Evolutionary conservation across 1,284 basidiomycete genomes (phyloP).

Genomic region (Apiotrichum laibachii): DNA sequence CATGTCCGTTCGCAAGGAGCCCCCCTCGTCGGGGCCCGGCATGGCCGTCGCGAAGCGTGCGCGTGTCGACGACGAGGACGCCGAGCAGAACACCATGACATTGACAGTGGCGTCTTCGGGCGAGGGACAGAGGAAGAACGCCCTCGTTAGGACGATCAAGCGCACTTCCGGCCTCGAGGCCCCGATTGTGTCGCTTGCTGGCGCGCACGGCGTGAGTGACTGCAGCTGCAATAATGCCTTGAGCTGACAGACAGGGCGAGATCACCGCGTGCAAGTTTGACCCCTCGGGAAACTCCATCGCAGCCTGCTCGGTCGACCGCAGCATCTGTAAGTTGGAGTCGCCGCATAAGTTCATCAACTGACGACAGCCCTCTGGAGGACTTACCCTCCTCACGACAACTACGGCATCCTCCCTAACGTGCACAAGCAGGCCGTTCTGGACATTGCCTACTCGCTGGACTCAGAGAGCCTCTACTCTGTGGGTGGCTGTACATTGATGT

Average conservation of each 20-base stretch:
- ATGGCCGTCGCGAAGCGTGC: conserved; percentile 49
- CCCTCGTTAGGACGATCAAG: conserved; percentile 45
- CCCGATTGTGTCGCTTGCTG: conserved; percentile 45
- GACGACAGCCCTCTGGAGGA: conserved; percentile 49
- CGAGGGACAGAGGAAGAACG: conserved; percentile 47
- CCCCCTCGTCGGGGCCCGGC: conserved; percentile 39
- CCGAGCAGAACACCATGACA: conserved; percentile 23
- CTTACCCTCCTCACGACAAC: conserved; percentile 52
- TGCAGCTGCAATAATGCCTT: too few species aligned
- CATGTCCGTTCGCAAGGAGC: conserved; percentile 48
- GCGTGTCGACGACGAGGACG: conserved; percentile 43
- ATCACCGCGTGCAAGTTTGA: conserved; percentile 52
- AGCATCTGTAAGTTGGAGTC: conserved; percentile 45
- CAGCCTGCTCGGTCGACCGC: conserved; percentile 49
- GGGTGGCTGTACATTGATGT: conserved; percentile 1
- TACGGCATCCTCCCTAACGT: conserved; percentile 50
- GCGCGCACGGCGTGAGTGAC: conserved; percentile 47
- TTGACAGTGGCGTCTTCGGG: conserved; percentile 47
- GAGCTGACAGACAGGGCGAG: conserved; percentile 38
- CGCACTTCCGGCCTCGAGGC: conserved; percentile 49
- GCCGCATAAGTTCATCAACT: background rate
- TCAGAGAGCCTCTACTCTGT: conserved; percentile 50
- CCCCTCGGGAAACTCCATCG: conserved; percentile 49
- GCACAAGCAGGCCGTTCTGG: conserved; percentile 51
- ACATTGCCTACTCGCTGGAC: conserved; percentile 50